These are phyloP conservation scores for Vigna radiata DNA, from an alignment of 306 rosid species.

Conservation along the genomic window DNA sequence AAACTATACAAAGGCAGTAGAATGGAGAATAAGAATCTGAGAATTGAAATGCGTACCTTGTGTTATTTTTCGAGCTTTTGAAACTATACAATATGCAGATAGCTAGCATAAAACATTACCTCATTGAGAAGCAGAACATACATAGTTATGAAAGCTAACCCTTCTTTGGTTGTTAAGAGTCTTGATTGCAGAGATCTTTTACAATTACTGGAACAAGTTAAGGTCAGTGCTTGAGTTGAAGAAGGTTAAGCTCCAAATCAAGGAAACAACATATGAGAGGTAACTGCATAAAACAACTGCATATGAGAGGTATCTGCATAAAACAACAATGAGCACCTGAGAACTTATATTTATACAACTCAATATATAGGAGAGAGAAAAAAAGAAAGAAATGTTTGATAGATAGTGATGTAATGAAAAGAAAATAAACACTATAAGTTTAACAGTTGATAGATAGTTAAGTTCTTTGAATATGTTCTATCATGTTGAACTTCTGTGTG, in stretches of 20 bases:
- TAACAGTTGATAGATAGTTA: no score
- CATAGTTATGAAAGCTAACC: no score
- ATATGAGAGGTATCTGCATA: background rate
- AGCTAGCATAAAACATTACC: background rate
- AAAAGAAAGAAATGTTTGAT: background rate
- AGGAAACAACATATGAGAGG: background rate
- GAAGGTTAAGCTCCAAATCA: background rate
- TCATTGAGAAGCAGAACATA: background rate
- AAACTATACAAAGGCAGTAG: background rate
- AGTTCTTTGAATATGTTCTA: no score
- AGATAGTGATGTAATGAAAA: background rate
- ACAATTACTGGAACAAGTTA: background rate
- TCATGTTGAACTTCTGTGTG: no score
- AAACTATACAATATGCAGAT: background rate
- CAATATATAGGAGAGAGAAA: background rate
- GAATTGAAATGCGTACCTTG: background rate
- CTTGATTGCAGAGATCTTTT: background rate
- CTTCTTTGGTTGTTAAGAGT: background rate
- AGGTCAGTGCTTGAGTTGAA: background rate
- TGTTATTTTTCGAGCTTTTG: background rate
- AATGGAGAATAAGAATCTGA: background rate
- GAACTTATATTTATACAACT: background rate
- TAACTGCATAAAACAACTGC: background rate
- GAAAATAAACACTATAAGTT: no score
- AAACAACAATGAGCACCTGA: background rate